Percentiles rank a stretch among this genome's conserved stretches.
Conservation (phyloP, 768 basidiomycete species). For the Mycena chlorophos region DNA sequence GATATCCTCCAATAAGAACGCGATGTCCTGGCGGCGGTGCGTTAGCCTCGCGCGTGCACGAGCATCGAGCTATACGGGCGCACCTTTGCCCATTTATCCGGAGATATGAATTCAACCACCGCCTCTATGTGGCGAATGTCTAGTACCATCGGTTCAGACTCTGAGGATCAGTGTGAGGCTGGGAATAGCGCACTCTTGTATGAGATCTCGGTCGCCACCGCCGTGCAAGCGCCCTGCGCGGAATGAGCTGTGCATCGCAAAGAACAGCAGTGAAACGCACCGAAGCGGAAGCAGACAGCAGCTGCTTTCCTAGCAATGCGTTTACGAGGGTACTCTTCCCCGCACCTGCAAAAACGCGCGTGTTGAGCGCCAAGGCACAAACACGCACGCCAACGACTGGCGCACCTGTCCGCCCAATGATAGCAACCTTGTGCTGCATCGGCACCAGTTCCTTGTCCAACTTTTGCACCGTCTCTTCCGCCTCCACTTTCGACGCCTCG, state of each 20-base stretch:
- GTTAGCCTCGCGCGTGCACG: not conserved
- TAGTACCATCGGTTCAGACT: not conserved
- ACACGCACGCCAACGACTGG: not conserved
- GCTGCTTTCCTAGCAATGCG: slow-evolving; percentile 12
- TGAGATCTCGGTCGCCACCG: slow-evolving; percentile 15
- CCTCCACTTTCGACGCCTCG: not conserved
- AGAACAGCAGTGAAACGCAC: slow-evolving; percentile 1
- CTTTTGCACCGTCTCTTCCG: not conserved
- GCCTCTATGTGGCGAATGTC: slow-evolving; percentile 9
- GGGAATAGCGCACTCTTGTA: slow-evolving; percentile 7
- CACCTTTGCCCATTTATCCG: slow-evolving; percentile 14
- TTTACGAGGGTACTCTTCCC: slow-evolving; percentile 20
- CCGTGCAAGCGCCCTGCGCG: slow-evolving; percentile 20
- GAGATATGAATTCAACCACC: slow-evolving; percentile 12
- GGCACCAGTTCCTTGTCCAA: not conserved
- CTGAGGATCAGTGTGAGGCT: not conserved
- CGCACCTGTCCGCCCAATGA: slow-evolving; percentile 20
- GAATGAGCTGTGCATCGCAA: not conserved
- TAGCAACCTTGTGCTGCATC: slow-evolving; percentile 12
- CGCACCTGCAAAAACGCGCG: slow-evolving; percentile 1
- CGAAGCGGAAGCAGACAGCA: slow-evolving; percentile 19
- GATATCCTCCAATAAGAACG: slow-evolving; percentile 10
- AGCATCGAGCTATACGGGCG: not conserved
- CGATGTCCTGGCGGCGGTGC: not conserved
- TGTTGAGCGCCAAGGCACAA: not conserved